Conservation (phyloP, 2,329 filamentous ascomycete species). For the Tolypocladium inflatum region DNA sequence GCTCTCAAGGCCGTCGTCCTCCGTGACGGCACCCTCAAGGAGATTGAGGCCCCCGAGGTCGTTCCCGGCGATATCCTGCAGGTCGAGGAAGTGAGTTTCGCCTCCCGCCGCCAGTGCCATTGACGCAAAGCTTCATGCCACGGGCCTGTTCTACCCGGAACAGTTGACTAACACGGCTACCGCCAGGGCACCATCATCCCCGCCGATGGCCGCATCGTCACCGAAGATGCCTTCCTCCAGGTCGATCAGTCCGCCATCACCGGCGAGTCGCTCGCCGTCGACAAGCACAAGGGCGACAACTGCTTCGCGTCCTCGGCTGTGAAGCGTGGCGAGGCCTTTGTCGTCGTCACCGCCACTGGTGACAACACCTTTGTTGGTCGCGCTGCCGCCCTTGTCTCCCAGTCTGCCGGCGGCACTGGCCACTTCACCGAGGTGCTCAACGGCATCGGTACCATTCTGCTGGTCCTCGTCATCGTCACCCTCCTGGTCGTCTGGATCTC, state of each 20-base stretch:
- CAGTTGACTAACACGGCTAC: neutral
- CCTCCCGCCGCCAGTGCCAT: neutral
- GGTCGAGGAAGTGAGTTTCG: constrained; percentile 54
- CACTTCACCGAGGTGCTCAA: constrained; percentile 90
- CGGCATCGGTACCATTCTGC: constrained; percentile 71
- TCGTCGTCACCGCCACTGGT: constrained; percentile 75
- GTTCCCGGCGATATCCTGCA: constrained; percentile 86
- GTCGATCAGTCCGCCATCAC: constrained; percentile 90
- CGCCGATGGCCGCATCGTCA: constrained; percentile 78
- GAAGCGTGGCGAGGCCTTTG: constrained; percentile 81
- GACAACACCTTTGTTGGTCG: constrained; percentile 87
- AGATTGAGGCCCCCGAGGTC: constrained; percentile 74
- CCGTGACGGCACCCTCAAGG: constrained; percentile 65
- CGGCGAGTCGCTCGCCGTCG: constrained; percentile 82
- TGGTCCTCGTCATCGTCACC: constrained; percentile 72
- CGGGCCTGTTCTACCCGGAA: neutral
- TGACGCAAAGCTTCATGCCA: neutral
- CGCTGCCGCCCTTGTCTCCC: constrained; percentile 75
- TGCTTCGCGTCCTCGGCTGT: constrained; percentile 81
- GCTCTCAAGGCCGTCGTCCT: constrained; percentile 82
- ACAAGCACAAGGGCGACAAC: constrained; percentile 74
- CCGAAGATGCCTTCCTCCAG: constrained; percentile 75
- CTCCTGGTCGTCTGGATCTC: constrained; percentile 77
- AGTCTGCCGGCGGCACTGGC: constrained; percentile 63
- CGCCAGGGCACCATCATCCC: constrained; percentile 74